Evolutionary conservation across 495 filamentous ascomycete species (phyloP), one percentile per base, ranked within the genome.

Genomic region (Aspergillus campestris): DNA sequence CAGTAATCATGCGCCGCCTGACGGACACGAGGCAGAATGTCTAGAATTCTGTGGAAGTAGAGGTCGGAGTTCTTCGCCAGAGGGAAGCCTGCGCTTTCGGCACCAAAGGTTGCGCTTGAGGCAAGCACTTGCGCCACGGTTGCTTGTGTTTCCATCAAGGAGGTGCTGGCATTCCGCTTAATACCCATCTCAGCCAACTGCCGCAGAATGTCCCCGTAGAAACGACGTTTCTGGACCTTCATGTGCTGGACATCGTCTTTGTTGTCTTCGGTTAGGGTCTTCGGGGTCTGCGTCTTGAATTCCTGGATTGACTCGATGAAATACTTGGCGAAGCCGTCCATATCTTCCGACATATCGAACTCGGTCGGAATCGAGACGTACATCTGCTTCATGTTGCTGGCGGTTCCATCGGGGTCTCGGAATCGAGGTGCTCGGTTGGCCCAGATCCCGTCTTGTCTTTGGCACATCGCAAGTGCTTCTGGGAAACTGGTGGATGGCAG

Each of bases 101-200:
- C 8, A 34, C 58, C 51, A 5, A 79, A 54, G 31, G 62, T 49
- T 12, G 69, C 55, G 48, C 63, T 66, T 4, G 62, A 71, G 40
- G 81, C 71, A 49, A 97, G 72, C 0, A 96, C 72, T 14, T 76
- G 71, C 9, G 83, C 70, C 9, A 86, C 67, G 5, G 84, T 81
- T 30, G 73, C 70, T 64, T 99, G 94, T 34, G 78, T 77, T 30
- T 74, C 73, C 7, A 96, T 72, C 36, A 80, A 59, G 49, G 81
- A 79, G 28, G 71, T 76, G 47, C 83, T 78, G 14, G 91, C 70
- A 58, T 89, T 95, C 10, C 80, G 79, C 52, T 83, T 83, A 45
- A 97, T 78, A 13, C 94, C 94, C 89, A 97, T 95, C 18, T 83
- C 76, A 15, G 87, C 80, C 2, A 96, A 64, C 6, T 75, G 76